Base-by-base conservation (phyloP, 345 rosid genomes). In the Melastoma malabathricum region DNA sequence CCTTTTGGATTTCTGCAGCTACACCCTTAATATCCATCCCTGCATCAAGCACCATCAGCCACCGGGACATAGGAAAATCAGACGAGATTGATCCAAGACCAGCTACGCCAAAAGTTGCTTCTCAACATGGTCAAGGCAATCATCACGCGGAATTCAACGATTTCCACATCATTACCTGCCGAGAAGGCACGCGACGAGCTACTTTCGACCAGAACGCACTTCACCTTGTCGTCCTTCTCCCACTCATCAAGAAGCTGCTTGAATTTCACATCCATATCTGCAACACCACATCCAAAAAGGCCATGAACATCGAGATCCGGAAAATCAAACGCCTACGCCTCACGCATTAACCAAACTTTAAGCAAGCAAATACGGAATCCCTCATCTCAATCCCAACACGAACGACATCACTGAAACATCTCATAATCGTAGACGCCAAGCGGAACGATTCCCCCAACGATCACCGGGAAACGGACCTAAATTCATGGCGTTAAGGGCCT, bases 401-500 rank as follows among this genome's bases (percentile, higher is more conserved):
- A 34, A 34, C 2, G 4, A 6, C 41, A 34, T 12, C 41, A 34
- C 2, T 34, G 12, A 34, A 34, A 34, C 41, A 34, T 5, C 12
- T 34, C 12, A 34, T 1, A 13, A 23, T 38, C 3, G 9, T 18
- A 12, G 23, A 41, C 4, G n/a, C 51, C 48, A 31, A 20, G 14
- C 25, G 2, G 25, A 22, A 22, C 25, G 25, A 22, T 22, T 22
- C 25, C 2, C 25, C 25, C 25, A 22, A 22, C 25, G 2, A 22
- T 22, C 25, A 22, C 25, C 25, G 25, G 3, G 15, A 22, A n/a
- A 41, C 15, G 15, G 45, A 86, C 94, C 92, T 69, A 84, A 55
- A 71, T 72, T 86, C 96, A 90, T 90, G 77, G 98, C 96, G 67
- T 86, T 90, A 72, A 90, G 94, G 52, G 96, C 85, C 64, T 80